Evolutionary conservation across 345 rosid species (phyloP), one percentile per base, ranked within the genome.

Genomic region (Conringia planisiliqua): DNA sequence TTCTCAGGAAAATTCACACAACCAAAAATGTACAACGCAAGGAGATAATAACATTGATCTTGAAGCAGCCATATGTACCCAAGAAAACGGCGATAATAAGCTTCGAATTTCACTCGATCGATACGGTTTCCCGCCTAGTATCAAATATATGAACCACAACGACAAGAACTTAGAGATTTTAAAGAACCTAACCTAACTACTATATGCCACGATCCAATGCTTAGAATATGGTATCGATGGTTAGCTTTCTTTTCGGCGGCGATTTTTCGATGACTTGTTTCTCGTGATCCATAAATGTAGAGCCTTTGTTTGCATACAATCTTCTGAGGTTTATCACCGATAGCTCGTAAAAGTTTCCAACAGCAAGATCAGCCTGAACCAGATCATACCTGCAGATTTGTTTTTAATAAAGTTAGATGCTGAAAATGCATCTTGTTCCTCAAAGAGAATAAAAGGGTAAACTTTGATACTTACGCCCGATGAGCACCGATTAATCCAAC

Each of bases 291-390:
- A 94, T 94, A 82, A 94, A 94, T 16, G 86, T 78, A 4, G 90
- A 91, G 18, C 96, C 97, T 84, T 84, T 94, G 85, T 91, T 87
- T 0, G 97, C 97, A 61, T 85, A 94, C 71, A 94, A 83, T 78
- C 99, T 88, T 56, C 95, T 77, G 3, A 94, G 92, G 79, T 94
- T 91, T 59, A 94, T 94, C 80, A 94, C 97, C 0, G 97, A 94
- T 47, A 94, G 93, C 75, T 91, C 97, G 40, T 85, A 88, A 73
- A 87, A 87, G 83, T 85, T 84, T 1, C 86, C 89, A 8, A 91
- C 88, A 2, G 97, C 87, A 59, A 94, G 93, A 80, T 94, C 98
- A 30, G 98, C 98, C 78, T 94, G 98, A 79, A 79, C 97, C 80
- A 94, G 81, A 70, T 94, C 85, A 70, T 94, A 94, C 88, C 97